phyloP scores from a whole-genome alignment of 805 yeast genomes.

The Sugiyamaella boreocaroliniensis region DNA sequence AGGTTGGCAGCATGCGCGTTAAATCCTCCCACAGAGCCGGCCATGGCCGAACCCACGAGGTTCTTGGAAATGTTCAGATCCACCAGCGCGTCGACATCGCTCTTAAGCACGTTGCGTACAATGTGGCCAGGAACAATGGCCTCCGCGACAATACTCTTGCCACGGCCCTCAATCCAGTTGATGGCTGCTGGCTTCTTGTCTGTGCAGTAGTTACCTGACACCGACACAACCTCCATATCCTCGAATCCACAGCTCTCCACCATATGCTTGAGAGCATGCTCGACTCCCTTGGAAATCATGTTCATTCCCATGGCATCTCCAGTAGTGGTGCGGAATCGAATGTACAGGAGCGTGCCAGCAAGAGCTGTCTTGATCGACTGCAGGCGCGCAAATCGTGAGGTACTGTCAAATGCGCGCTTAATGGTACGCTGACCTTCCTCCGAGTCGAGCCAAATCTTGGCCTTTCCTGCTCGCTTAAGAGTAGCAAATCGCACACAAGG shows the following conservation, averaged over 20 bases:
- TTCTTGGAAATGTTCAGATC: constrained; percentile 85
- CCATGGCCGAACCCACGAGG: constrained; percentile 95
- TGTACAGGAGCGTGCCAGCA: constrained; percentile 84
- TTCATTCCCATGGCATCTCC: constrained; percentile 99
- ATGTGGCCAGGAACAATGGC: constrained; percentile 79
- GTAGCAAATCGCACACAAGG: constrained; percentile 91
- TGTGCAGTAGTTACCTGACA: constrained; percentile 95
- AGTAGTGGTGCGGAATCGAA: constrained; percentile 95
- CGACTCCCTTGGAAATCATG: constrained; percentile 98
- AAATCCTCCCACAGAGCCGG: constrained; percentile 96
- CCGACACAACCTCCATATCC: constrained; percentile 88
- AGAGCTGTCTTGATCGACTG: constrained; percentile 86
- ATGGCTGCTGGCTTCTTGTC: constrained; percentile 98
- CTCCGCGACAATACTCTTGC: constrained; percentile 95
- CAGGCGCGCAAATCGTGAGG: constrained; percentile 94
- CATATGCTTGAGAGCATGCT: constrained; percentile 76
- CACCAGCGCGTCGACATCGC: constrained; percentile 87
- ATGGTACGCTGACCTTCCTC: constrained; percentile 82
- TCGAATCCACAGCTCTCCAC: constrained; percentile 82
- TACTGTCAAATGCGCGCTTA: constrained; percentile 88
- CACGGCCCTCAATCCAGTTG: constrained; percentile 99
- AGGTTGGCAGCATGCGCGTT: constrained; percentile 97
- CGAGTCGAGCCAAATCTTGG: constrained; percentile 91
- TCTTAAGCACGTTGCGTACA: constrained; percentile 76
- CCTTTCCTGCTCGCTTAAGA: constrained; percentile 83